phyloP scores from a whole-genome alignment of 495 filamentous ascomycete genomes.

The Chaetomium tenue region DNA sequence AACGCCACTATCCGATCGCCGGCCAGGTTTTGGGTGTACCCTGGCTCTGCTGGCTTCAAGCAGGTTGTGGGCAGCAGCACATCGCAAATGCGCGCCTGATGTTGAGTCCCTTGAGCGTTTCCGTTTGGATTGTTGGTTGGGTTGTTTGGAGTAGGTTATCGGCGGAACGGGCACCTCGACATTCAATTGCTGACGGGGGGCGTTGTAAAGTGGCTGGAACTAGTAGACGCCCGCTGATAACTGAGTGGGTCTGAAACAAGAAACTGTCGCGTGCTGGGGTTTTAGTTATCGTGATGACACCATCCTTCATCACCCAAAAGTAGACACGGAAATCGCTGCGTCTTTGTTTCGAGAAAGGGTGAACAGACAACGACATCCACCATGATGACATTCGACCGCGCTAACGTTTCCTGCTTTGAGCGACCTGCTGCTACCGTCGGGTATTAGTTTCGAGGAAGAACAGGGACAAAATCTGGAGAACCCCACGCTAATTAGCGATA shows the following conservation, averaged over 20 bases:
- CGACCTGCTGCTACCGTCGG: not conserved
- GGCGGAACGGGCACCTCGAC: not conserved
- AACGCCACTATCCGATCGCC: conserved; percentile 20
- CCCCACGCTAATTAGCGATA: conserved; percentile 15
- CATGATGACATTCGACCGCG: conserved; percentile 4
- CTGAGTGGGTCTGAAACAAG: not conserved
- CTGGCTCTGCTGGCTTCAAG: not conserved
- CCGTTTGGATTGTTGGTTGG: not conserved
- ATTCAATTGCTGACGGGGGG: too few relatives aligned
- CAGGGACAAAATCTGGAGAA: not conserved
- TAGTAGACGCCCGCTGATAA: not conserved
- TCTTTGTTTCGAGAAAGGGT: too few relatives aligned
- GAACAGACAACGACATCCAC: not conserved
- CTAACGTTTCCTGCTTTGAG: conserved; percentile 1
- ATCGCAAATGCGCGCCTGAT: not conserved
- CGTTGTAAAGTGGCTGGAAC: not conserved
- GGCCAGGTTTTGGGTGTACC: not conserved
- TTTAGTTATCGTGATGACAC: conserved; percentile 1
- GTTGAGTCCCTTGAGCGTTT: not conserved
- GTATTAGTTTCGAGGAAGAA: too few relatives aligned
- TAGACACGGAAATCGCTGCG: too few relatives aligned
- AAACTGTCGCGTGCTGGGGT: not conserved
- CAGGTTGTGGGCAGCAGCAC: not conserved
- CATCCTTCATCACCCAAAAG: not conserved
- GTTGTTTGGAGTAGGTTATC: not conserved